phyloP scores from a whole-genome alignment of 2,329 filamentous ascomycete species.

The Alternaria tenuissima region DNA sequence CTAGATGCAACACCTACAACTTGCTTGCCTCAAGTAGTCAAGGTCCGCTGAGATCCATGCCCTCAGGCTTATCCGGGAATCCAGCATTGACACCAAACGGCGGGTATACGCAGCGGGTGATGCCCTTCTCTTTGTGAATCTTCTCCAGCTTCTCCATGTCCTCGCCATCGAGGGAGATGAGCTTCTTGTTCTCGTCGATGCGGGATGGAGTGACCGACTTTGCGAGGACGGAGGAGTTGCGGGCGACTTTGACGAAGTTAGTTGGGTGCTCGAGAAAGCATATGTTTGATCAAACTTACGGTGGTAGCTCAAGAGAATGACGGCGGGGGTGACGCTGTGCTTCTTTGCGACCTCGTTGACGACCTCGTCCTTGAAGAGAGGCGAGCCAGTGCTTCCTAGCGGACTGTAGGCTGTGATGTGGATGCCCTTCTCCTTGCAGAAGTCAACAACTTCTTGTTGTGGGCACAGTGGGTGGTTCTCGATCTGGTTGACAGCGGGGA shows the following conservation, averaged over 20 bases:
- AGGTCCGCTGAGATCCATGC: constrained; percentile 45
- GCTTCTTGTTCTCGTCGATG: constrained; percentile 74
- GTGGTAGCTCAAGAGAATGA: constrained; percentile 76
- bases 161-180: constrained; percentile 70
- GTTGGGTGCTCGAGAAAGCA: background rate
- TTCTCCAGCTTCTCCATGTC: constrained; percentile 64
- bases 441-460: constrained; percentile 75
- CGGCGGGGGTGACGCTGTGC: constrained; percentile 58
- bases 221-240: constrained; percentile 74
- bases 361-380: constrained; percentile 57
- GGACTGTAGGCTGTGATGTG: constrained; percentile 74
- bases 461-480: constrained; percentile 77
- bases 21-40: constrained; percentile 25
- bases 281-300: constrained; percentile 57
- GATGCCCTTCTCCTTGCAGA: constrained; percentile 73
- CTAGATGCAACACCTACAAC: constrained; percentile 11
- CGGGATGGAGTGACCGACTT: constrained; percentile 74
- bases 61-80: constrained; percentile 58
- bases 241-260: constrained; percentile 62
- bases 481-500: constrained; percentile 75
- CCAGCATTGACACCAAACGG: constrained; percentile 59
- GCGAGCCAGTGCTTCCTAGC: constrained; percentile 59
- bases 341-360: constrained; percentile 60
- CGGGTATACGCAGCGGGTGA: constrained; percentile 59
- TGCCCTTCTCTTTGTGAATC: constrained; percentile 57